Evolutionary conservation across 495 filamentous ascomycete genomes (phyloP).

Genomic region (Neurospora cerealis): DNA sequence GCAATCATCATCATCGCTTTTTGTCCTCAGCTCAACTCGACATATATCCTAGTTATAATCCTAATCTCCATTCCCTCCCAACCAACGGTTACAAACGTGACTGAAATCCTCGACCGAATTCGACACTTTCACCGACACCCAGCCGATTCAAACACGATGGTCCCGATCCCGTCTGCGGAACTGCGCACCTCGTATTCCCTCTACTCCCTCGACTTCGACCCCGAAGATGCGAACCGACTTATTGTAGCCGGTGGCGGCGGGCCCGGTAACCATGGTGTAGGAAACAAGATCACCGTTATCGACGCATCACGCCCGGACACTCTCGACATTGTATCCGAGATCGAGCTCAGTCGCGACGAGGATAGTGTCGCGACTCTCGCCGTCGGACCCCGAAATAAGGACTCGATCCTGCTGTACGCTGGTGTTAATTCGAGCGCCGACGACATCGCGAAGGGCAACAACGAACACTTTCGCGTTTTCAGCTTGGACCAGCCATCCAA

Average conservation of each 20-base stretch:
- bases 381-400: conserved; percentile 45
- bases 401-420: conserved; percentile 55
- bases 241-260: conserved; percentile 90
- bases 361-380: conserved; percentile 84
- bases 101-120: background rate
- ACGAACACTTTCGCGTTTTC: conserved; percentile 83
- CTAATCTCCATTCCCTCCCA: background rate
- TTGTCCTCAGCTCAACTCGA: background rate
- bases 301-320: conserved; percentile 52
- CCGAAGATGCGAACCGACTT: conserved; percentile 60
- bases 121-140: background rate
- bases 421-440: conserved; percentile 77
- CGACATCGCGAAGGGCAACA: conserved; percentile 64
- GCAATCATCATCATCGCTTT: background rate
- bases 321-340: conserved; percentile 55
- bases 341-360: conserved; percentile 77
- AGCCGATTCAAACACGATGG: conserved; percentile 11
- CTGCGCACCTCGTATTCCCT: conserved; percentile 66
- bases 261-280: conserved; percentile 72
- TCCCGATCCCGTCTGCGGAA: conserved; percentile 16
- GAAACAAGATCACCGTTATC: conserved; percentile 78
- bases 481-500: conserved; percentile 42
- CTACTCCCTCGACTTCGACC: conserved; percentile 82
- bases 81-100: background rate
- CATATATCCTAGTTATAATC: background rate